Base-by-base conservation (phyloP, 2,329 filamentous ascomycete genomes). In the Myriosclerotinia curreyana region DNA sequence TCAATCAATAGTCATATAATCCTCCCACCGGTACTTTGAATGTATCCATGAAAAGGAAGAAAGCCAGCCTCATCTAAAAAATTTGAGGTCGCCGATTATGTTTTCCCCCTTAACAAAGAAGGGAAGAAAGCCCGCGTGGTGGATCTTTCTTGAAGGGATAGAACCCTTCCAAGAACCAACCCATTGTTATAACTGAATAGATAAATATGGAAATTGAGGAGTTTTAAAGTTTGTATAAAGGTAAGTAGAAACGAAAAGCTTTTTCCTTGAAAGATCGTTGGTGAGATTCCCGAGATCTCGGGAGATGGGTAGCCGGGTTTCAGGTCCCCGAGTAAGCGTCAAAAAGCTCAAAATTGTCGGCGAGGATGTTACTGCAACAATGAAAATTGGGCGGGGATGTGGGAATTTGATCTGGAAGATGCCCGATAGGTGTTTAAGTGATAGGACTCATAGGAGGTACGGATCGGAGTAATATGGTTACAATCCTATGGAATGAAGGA, bases 201-300 rank as follows among this genome's bases (percentile, higher is more conserved):
- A 20, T 49, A 48, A 59, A 48, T 49, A 36, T 59, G 28, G 14
- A 48, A 38, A 34, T 46, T 20, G 36, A 51, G 5, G 46, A 20
- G 22, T 15, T 20, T 60, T n/a, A 8, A 28, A 31, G 28, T 17
- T 31, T 20, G 15, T 31, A 40, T 28, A 51, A 28, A n/a, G 58
- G 58, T n/a, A 40, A 31, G 42, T 48, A 48, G 20, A 58, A 22
- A 36, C 28, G 14, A 48, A 12, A 25, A 20, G n/a, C n/a, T n/a
- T 58, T 58, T 48, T 38, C 28, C 42, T 44, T 25, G 28, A 48
- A 48, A 36, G 55, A 25, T 59, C 42, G 55, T 46, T 17, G 17
- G 20, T 63, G 31, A 63, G 61, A 63, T 63, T 63, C 61, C 61
- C 61, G 61, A 63, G 61, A 63, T 59, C 44, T 63, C 61, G 61